phyloP scores from a whole-genome alignment of 371 early-diverging fungal species.

The Mucor mucedo region DNA sequence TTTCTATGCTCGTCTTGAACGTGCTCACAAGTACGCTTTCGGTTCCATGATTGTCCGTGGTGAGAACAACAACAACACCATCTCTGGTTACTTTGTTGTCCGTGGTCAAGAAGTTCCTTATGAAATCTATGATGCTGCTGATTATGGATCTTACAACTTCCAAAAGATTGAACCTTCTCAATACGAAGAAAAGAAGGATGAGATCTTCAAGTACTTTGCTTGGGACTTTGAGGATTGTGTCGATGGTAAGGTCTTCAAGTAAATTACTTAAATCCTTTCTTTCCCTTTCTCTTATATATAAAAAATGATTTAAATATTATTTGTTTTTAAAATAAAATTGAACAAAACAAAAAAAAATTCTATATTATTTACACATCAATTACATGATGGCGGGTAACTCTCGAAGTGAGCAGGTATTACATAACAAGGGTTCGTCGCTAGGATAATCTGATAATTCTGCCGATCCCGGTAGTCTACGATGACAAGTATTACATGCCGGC shows the following conservation, averaged over 20 bases:
- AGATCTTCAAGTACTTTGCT: slow-evolving; percentile 53
- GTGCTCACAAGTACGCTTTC: slow-evolving; percentile 95
- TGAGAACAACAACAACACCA: slow-evolving; percentile 87
- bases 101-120: slow-evolving; percentile 89
- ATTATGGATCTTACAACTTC: slow-evolving; percentile 88
- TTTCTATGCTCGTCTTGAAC: slow-evolving; percentile 92
- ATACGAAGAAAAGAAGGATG: slow-evolving; percentile 60
- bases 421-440: slow-evolving; percentile 23
- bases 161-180: slow-evolving; percentile 76
- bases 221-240: slow-evolving; percentile 56
- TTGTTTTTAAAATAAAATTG: not conserved
- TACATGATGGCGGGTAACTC: slow-evolving; percentile 79
- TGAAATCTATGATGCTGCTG: slow-evolving; percentile 88
- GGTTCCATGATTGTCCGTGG: slow-evolving; percentile 88
- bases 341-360: not conserved
- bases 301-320: not conserved
- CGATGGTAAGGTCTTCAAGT: slow-evolving; percentile 76
- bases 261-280: slow-evolving; percentile 27
- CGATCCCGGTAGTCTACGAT: slow-evolving; percentile 29
- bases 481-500: slow-evolving; percentile 18
- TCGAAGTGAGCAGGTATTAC: slow-evolving; percentile 29
- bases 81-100: slow-evolving; percentile 93
- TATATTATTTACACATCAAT: too few species aligned
- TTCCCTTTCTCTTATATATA: not conserved
- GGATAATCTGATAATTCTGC: slow-evolving; percentile 19